A percentile compares a stretch with the other conserved stretches of the same genome.
These are phyloP conservation scores for Lasiodiplodia sp. DNA, from an alignment of 2,329 filamentous ascomycete species.

Conservation along the genomic window DNA sequence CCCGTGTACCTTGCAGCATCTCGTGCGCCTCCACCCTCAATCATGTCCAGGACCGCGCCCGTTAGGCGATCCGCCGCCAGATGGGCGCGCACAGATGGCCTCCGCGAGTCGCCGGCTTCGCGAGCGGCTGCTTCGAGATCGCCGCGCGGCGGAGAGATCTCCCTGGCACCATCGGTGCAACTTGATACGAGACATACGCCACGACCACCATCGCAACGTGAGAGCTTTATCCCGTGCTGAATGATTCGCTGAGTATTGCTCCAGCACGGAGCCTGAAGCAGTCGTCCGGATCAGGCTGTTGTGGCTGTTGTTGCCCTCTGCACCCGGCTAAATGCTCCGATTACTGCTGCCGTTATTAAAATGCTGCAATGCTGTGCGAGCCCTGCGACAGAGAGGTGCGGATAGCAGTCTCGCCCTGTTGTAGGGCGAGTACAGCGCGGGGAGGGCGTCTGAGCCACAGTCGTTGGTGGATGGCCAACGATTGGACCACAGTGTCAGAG, in stretches of 20 bases:
- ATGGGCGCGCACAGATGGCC: background rate
- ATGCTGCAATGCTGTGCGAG: background rate
- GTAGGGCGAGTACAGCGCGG: conserved; percentile 19
- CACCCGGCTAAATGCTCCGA: conserved; percentile 5
- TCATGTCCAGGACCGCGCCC: conserved; percentile 1
- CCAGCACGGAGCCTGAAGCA: background rate
- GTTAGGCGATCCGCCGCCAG: background rate
- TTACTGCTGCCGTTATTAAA: background rate
- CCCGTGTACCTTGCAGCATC: conserved; percentile 23
- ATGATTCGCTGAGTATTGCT: background rate
- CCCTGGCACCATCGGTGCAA: background rate
- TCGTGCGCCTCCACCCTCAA: conserved; percentile 8
- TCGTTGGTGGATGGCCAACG: conserved; percentile 5
- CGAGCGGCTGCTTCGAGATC: conserved; percentile 13
- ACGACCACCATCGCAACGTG: background rate
- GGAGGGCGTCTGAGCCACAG: conserved; percentile 12
- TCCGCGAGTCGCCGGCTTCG: background rate
- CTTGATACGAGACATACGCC: conserved; percentile 8
- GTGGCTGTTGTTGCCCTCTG: background rate
- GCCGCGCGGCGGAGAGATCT: conserved; percentile 7
- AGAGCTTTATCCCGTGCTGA: background rate
- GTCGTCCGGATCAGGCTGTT: background rate
- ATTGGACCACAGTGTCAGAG: conserved; percentile 20
- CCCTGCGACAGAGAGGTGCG: background rate
- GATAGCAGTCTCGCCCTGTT: conserved; percentile 18